Evolutionary conservation across 2,329 filamentous ascomycete species (phyloP), one percentile per base, ranked within the genome.

Genomic region (Aspergillus fumigatiaffinis): DNA sequence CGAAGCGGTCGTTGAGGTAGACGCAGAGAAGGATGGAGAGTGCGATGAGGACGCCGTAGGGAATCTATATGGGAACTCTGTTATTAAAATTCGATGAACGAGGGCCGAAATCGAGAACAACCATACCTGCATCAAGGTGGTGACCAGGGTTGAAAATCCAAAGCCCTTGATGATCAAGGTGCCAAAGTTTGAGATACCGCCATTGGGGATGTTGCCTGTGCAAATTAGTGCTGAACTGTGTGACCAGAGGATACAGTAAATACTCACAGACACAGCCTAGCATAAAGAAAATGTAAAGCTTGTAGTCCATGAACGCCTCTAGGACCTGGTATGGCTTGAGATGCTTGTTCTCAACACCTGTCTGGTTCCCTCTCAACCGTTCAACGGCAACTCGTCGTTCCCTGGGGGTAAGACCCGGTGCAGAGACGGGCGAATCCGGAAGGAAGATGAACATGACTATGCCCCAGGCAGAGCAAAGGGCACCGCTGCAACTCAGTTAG

Each of bases 391-490:
- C 74, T n/a, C 79, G 76, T 50, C 79, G 80, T 61, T 87, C 80
- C 17, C 77, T 74, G 26, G 74, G 71, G 5, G 70, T 78, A 51
- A 87, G 77, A 4, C 81, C 80, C 41, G 77, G 77, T 14, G 82
- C 80, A 1, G 80, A 83, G 21, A 82, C 76, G 0, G 84, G 85
- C 0, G 79, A 82, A 64, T 86, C 83, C 1, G 84, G 84, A 2
- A 87, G 76, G 44, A 84, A 72, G 20, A 84, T 68, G 46, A 81
- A 76, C 66, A 87, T 82, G 10, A 84, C 71, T 7, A 87, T 77
- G 1, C 83, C 86, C 80, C 85, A 88, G 12, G 77, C 57, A 17
- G 82, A 76, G 57, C 84, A 87, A 10, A 87, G 75, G 1, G 82
- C 77, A 7, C 77, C 76, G 58, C 73, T 75, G 26, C 51, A 20